phyloP scores from a whole-genome alignment of 805 yeast species.

The Candida ulmi region DNA sequence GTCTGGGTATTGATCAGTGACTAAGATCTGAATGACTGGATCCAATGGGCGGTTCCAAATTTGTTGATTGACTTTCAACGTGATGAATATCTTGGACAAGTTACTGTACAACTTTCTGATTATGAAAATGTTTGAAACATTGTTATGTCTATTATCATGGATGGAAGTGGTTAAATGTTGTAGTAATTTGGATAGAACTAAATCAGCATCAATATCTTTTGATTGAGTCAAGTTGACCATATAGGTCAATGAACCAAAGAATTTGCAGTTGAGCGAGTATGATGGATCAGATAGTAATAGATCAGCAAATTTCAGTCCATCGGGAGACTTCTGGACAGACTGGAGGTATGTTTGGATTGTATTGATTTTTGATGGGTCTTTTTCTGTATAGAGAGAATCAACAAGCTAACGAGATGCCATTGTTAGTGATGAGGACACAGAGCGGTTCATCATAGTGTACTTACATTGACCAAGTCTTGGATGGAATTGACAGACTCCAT shows the following conservation, averaged over 20 bases:
- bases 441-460: not conserved
- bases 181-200: slow-evolving; percentile 9
- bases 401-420: slow-evolving; percentile 13
- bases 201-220: slow-evolving; percentile 12
- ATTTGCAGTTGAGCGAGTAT: slow-evolving; percentile 46
- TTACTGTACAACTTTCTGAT: slow-evolving; percentile 54
- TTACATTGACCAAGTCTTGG: slow-evolving; percentile 6
- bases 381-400: slow-evolving; percentile 18
- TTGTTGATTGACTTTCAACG: slow-evolving; percentile 24
- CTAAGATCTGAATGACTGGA: slow-evolving; percentile 18
- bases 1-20: slow-evolving; percentile 9
- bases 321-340: slow-evolving; percentile 45
- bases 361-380: slow-evolving; percentile 30
- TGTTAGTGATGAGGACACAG: not conserved
- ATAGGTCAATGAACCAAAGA: slow-evolving; percentile 78
- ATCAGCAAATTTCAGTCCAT: slow-evolving; percentile 56
- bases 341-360: slow-evolving; percentile 53
- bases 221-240: slow-evolving; percentile 48
- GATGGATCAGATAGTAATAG: slow-evolving; percentile 35
- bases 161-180: slow-evolving; percentile 10
- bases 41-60: slow-evolving; percentile 37
- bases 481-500: not conserved
- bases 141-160: slow-evolving; percentile 7
- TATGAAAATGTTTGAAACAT: slow-evolving; percentile 32
- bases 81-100: slow-evolving; percentile 39